Base-by-base conservation (phyloP, 768 basidiomycete species). In the Lentinula sp. region DNA sequence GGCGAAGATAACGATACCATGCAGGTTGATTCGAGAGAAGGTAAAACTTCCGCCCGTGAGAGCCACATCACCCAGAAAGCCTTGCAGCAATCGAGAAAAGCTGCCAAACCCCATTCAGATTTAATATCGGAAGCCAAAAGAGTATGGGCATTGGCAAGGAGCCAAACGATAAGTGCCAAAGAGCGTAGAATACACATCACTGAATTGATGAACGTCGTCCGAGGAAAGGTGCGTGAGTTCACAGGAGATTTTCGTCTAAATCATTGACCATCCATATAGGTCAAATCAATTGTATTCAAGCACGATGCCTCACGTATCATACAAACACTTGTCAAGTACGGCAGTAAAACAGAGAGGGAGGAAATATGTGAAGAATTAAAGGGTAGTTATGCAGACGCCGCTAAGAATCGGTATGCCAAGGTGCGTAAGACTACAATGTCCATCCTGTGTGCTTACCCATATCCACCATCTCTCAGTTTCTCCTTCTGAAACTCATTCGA, bases 271-370 rank as follows among this genome's bases (percentile, higher is more conserved):
- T 34, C 32, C 23, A 13, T 6, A 43, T 8, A 56, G 55, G 39
- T 56, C 11, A 56, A 56, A 56, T 37, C 13, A 10, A 56, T 56
- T 23, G 55, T 56, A 1, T 82, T 92, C 69, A 96, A 95, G 72
- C 95, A 96, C 67, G 93, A 96, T 71, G 93, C 93, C 7, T 93
- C 92, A 67, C 83, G 88, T 64, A 93, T 93, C 62, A 83, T 91
- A 21, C 89, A 91, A 70, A 89, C 85, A 0, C 76, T 90, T 11
- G 89, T 96, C 52, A 95, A 91, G 68, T 84, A 89, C 62, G 95
- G 95, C 3, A 79, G 83, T 18, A 88, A 80, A 66, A 77, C 78
- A 63, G 89, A 95, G 71, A 73, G 93, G 49, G 84, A 91, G 45
- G 87, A 92, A 69, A 82, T 97, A 52, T 95, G 93, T 0, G 73